phyloP scores from a whole-genome alignment of 2,329 filamentous ascomycete genomes.

The Xylaria sp. region DNA sequence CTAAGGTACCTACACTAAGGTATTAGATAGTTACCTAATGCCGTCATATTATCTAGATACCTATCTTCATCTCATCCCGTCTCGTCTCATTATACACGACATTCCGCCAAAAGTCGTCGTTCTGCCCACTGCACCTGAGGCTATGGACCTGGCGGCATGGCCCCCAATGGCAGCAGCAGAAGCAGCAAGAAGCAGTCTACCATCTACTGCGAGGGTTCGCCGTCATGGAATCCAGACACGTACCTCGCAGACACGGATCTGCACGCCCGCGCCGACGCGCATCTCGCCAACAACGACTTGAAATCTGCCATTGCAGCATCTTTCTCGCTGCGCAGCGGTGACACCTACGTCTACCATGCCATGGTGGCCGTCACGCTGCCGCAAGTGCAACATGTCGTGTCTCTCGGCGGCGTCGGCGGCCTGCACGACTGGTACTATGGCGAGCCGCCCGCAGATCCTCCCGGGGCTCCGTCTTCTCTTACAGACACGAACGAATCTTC shows the following conservation, averaged over 20 bases:
- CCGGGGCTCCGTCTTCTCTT: not conserved
- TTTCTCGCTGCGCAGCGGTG: slow-evolving; percentile 56
- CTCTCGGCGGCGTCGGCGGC: slow-evolving; percentile 56
- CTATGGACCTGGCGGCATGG: slow-evolving; percentile 12
- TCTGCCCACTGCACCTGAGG: not conserved
- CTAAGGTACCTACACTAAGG: not conserved
- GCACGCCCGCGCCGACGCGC: slow-evolving; percentile 51
- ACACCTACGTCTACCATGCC: slow-evolving; percentile 63
- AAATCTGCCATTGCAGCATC: slow-evolving; percentile 56
- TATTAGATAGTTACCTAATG: too few species aligned
- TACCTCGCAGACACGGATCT: slow-evolving; percentile 54
- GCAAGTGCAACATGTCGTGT: slow-evolving; percentile 60
- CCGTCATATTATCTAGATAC: too few species aligned
- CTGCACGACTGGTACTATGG: slow-evolving; percentile 61
- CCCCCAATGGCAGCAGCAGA: slow-evolving; percentile 12
- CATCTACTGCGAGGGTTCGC: slow-evolving; percentile 57
- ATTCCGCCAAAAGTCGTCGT: not conserved
- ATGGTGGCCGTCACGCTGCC: slow-evolving; percentile 60
- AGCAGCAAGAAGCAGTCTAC: slow-evolving; percentile 31
- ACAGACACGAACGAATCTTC: slow-evolving; percentile 4
- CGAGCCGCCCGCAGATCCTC: slow-evolving; percentile 12
- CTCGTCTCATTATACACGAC: not conserved
- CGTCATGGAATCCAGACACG: slow-evolving; percentile 56
- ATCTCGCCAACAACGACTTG: slow-evolving; percentile 56
- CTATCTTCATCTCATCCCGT: not conserved